Conservation (phyloP, 2,329 filamentous ascomycete species). For the Apiospora kogelbergensis region DNA sequence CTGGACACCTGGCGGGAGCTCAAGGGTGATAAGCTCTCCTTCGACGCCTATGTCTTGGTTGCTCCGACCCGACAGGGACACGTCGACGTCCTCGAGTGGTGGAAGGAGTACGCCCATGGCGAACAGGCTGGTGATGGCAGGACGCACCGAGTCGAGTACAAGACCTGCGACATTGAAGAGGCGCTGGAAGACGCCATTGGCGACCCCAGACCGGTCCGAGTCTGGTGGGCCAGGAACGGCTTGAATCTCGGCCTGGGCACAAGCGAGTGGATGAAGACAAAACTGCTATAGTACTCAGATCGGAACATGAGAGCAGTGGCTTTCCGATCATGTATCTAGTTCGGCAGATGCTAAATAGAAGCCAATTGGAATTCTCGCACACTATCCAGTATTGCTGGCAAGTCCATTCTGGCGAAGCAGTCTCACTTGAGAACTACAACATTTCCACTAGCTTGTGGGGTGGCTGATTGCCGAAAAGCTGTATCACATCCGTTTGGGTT, state of each 20-base stretch:
- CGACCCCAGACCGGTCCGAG: slow-evolving; percentile 70
- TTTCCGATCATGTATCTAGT: background rate
- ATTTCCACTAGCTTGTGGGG: background rate
- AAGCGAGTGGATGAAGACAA: slow-evolving; percentile 86
- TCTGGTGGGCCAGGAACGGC: slow-evolving; percentile 87
- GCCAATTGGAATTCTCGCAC: background rate
- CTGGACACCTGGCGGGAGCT: slow-evolving; percentile 79
- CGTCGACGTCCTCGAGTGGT: slow-evolving; percentile 86
- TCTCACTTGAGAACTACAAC: background rate
- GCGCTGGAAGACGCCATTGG: slow-evolving; percentile 84
- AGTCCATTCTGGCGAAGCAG: background rate
- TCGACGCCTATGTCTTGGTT: slow-evolving; percentile 80
- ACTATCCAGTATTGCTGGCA: background rate
- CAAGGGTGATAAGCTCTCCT: slow-evolving; percentile 70
- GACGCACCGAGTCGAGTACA: slow-evolving; percentile 81
- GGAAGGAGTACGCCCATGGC: slow-evolving; percentile 68
- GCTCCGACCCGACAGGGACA: slow-evolving; percentile 87
- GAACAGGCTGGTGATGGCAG: slow-evolving; percentile 51
- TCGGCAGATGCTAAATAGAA: background rate
- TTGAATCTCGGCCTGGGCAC: slow-evolving; percentile 79
- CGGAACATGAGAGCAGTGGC: background rate
- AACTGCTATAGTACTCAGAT: slow-evolving; percentile 54
- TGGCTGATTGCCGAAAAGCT: background rate
- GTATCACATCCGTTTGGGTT: background rate
- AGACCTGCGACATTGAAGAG: slow-evolving; percentile 94